Evolutionary conservation across 441 rosid genomes (phyloP).

Genomic region (Daphne laureola): DNA sequence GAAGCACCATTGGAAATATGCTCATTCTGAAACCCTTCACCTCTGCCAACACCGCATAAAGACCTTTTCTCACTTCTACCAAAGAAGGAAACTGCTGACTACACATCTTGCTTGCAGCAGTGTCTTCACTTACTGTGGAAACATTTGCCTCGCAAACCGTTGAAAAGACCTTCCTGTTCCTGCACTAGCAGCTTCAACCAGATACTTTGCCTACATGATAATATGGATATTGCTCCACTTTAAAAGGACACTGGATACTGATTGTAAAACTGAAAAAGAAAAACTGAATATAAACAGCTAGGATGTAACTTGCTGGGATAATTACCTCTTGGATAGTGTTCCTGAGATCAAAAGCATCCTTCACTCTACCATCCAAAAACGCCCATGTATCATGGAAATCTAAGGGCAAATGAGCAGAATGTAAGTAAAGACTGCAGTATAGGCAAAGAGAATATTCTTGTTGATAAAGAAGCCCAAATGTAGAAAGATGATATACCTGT

Average conservation of each 20-base stretch:
- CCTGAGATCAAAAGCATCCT: constrained; percentile 82
- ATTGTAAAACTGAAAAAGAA: background rate
- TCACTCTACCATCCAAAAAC: constrained; percentile 72
- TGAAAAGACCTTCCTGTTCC: constrained; percentile 83
- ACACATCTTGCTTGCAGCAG: constrained; percentile 11
- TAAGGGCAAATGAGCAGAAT: constrained; percentile 18
- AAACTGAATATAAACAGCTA: background rate
- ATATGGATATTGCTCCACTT: background rate
- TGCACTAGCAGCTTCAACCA: constrained; percentile 85
- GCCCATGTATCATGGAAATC: constrained; percentile 71
- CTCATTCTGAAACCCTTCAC: too few species aligned
- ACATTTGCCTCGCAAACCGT: constrained; percentile 55
- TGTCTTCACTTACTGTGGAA: constrained; percentile 31
- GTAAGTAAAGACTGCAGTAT: constrained; percentile 1
- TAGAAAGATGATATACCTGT: constrained; percentile 38
- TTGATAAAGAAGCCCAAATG: background rate
- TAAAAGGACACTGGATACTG: constrained; percentile 5
- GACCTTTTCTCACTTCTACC: too few species aligned
- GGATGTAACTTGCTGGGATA: constrained; percentile 3
- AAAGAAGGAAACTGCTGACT: constrained; percentile 4
- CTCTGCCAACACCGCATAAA: too few species aligned
- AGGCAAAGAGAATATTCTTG: constrained; percentile 1
- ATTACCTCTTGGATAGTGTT: constrained; percentile 80
- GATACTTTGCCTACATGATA: constrained; percentile 61
- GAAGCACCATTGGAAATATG: too few species aligned